Base-by-base conservation (phyloP, 805 yeast species). In the Kodamaea laetipori region DNA sequence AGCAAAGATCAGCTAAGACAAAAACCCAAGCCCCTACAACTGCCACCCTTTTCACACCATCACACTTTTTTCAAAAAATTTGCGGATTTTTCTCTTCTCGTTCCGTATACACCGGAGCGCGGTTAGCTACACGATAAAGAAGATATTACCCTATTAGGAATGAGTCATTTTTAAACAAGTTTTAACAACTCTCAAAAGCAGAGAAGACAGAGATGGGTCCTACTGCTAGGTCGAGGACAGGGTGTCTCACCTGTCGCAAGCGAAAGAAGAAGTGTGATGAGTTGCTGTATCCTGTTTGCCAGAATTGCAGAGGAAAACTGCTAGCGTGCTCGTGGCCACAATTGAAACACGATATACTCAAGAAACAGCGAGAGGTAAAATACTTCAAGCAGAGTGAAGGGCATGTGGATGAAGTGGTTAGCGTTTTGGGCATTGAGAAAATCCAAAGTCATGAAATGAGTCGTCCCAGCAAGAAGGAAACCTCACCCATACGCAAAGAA, bases 201-300 rank as follows among this genome's bases (percentile, higher is more conserved):
- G 16, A 30, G 17, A n/a, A n/a, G 19, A 30, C 34, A 32, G 43
- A 34, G 33, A 46, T 35, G 45, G 38, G 26, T 12, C 54, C 43
- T 44, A 50, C 58, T 8, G 50, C 43, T 9, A 39, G 67, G 37
- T 56, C 63, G 6, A 49, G 67, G 27, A 59, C 64, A 5, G 69
- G 69, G 5, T 64, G 69, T 36, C 61, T 82, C 44, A 84, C 90
- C 1, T 84, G 90, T 58, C 71, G 90, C 25, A 76, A 80, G 56
- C 65, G 90, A 48, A 67, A 90, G 37, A 50, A 47, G 43, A 50
- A 50, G 48, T 63, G 68, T 49, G 68, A 64, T 46, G 68, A 64
- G 47, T 43, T 40, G 21, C 60, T 56, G 57, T 64, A 58, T 42
- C 69, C 69, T 3, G 45, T 43, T 2, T 65, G 70, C 49, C 44